Evolutionary conservation across 805 yeast species (phyloP), one percentile per base, ranked within the genome.

Genomic region (Metschnikowia proteae): DNA sequence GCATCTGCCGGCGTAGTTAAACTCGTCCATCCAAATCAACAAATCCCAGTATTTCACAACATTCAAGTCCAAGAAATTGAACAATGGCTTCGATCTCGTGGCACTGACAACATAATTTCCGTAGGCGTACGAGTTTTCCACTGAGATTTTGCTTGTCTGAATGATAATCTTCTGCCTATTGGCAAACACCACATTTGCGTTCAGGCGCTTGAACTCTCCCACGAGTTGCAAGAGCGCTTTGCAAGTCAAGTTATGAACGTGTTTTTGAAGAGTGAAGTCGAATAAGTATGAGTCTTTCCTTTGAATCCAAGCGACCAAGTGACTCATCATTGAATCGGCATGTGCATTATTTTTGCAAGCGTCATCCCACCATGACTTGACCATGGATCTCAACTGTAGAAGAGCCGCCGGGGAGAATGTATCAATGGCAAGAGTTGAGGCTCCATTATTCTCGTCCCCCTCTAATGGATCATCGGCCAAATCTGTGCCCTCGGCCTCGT

Each of bases 11-110:
- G 95, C 86, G 65, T 76, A 90, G 61, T 94, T 94, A 59, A 80
- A 81, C 57, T 85, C 83, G 63, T 94, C 97, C 96, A 92, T 87
- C 98, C 97, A 95, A 2, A 94, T 70, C 54, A 94, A 70, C n/a
- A 85, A 60, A 63, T 94, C 97, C 99, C 99, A 94, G 61, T 88
- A 90, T 59, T 81, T 82, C 9, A 73, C 76, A 37, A 92, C 84
- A 22, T 71, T 68, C 54, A 94, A 67, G 56, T 91, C 97, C 56
- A 94, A 69, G 63, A 82, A 90, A 56, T 84, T 82, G 70, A 94
- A 94, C 55, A 90, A 66, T 0, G 96, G 92, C 57, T 83, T 86
- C 0, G 89, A 75, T 59, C 96, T 74, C 3, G 88, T 81, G 1
- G 95, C 82, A 55, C 86, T 84, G 27, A 87, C 76, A 38, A 88